Percentiles rank a stretch among this genome's conserved stretches.
These are phyloP conservation scores for Rhododendron williamsianum DNA, from an alignment of 148 eudicot genomes.

Conservation along the genomic window DNA sequence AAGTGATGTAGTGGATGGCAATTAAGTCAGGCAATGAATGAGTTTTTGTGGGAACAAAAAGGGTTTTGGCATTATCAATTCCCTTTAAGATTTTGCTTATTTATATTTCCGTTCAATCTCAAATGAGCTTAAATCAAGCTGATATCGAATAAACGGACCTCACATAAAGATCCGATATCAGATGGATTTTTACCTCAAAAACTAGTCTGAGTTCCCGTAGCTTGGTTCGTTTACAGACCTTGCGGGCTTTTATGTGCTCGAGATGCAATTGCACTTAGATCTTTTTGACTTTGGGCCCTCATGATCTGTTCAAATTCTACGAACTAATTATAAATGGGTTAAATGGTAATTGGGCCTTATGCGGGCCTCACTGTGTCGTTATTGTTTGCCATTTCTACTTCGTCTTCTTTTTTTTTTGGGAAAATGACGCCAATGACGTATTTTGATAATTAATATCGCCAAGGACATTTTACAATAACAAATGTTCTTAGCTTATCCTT, in stretches of 20 bases:
- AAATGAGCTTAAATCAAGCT: not conserved
- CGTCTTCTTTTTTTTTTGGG: not conserved
- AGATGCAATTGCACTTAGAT: no score
- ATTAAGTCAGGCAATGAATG: no score
- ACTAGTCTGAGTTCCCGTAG: not conserved
- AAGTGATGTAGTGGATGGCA: no score
- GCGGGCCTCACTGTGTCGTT: not conserved
- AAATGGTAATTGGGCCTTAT: not conserved
- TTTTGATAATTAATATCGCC: no score
- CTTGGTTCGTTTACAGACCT: not conserved
- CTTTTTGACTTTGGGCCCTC: not conserved
- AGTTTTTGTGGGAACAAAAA: no score
- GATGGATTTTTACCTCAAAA: no score
- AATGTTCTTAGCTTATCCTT: no score
- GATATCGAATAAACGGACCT: not conserved
- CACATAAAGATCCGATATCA: not conserved
- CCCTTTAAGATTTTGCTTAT: not conserved
- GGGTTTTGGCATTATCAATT: no score
- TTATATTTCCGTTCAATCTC: not conserved
- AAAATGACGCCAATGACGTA: no score
- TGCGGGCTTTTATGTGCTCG: not conserved
- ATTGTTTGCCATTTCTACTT: not conserved
- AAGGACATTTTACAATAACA: no score
- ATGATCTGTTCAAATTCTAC: not conserved
- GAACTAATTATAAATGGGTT: not conserved